Evolutionary conservation across 2,329 filamentous ascomycete genomes (phyloP), one percentile per base, ranked within the genome.

Genomic region (Pyrenophora teres): DNA sequence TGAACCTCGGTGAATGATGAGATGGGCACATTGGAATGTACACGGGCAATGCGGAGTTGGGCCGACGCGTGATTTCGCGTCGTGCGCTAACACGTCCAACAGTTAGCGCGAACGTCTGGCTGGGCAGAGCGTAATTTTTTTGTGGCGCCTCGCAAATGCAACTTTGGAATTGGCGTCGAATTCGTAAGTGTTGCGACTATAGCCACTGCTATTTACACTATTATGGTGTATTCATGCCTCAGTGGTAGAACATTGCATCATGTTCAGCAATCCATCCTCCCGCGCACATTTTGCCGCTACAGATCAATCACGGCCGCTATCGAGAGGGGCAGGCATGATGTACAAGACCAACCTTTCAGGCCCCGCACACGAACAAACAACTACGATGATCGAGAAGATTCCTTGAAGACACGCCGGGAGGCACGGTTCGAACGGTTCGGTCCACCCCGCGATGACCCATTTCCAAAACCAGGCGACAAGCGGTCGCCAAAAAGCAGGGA

Each of bases 261-360:
- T 13, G 56, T 51, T 7, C 62, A 59, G 16, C 47, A 35, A 42
- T 30, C 46, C 4, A 42, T n/a, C 8, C 23, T 63, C 5, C 58
- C 64, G 6, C 57, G 42, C 39, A 52, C 55, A 2, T 66, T 63
- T 27, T 48, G 52, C 35, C 67, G 69, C 35, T 59, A 67, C 56
- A 71, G 71, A 48, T 72, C 69, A 31, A 58, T 72, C 38, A 66
- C 62, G 33, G 64, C 65, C 7, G 62, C 68, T 36, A 71, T 72
- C 52, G 69, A 71, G 53, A 57, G 64, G 57, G 68, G 63, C 43
- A 59, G 57, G 47, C 57, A 51, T 13, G 46, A 54, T 15, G 46
- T 53, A 13, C 52, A 54, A 19, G 50, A 56, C 9, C 49, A 54
- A 13, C 51, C 59, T 21, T 50, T 46, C 7, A 46, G 40, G 50